phyloP scores from a whole-genome alignment of 371 early-diverging fungal genomes.

The Rhizopus delemar region DNA sequence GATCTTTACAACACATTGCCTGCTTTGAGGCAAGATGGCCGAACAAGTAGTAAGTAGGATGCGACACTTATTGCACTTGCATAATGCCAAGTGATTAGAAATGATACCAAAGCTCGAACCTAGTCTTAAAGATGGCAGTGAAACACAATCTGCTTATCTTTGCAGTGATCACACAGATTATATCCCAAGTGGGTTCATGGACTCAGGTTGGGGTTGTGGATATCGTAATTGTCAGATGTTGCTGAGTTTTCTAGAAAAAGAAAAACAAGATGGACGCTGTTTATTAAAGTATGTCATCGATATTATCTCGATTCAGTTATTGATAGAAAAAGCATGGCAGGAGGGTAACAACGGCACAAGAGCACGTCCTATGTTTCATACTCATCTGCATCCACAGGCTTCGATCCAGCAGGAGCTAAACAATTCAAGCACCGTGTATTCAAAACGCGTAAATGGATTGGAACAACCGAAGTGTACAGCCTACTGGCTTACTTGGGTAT shows the following conservation, averaged over 20 bases:
- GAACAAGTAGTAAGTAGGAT: conserved; percentile 35
- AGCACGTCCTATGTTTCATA: neutral
- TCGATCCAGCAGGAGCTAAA: conserved; percentile 65
- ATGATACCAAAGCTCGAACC: conserved; percentile 47
- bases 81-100: conserved; percentile 19
- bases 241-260: conserved; percentile 54
- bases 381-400: conserved; percentile 35
- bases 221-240: conserved; percentile 78
- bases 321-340: conserved; percentile 74
- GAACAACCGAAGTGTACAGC: conserved; percentile 73
- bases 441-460: conserved; percentile 77
- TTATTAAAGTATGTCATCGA: conserved; percentile 46
- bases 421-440: conserved; percentile 64
- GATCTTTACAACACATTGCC: conserved; percentile 11
- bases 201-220: conserved; percentile 77
- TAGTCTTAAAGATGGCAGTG: conserved; percentile 31
- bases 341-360: conserved; percentile 29
- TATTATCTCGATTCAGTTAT: conserved; percentile 57
- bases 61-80: neutral
- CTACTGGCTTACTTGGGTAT: conserved; percentile 65
- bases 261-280: conserved; percentile 28
- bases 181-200: conserved; percentile 46
- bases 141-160: conserved; percentile 39
- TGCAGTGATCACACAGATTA: conserved; percentile 52
- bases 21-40: conserved; percentile 28